Conservation (phyloP, 306 rosid genomes). For the Trifolium fragiferum region DNA sequence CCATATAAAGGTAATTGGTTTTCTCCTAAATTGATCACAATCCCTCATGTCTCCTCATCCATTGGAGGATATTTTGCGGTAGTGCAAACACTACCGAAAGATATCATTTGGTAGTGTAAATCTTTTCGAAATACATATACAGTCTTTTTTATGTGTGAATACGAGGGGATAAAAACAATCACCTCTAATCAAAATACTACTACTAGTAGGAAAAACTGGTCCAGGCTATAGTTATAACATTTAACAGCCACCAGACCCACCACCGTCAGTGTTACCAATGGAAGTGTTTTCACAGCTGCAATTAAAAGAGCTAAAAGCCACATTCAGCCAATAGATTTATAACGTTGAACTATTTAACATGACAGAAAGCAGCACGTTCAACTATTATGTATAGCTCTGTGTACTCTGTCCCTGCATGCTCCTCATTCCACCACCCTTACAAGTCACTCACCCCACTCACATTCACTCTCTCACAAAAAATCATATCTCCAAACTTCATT, state of each 20-base stretch:
- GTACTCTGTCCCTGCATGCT: constrained; percentile 11
- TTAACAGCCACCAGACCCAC: background rate
- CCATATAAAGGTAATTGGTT: too few relatives aligned
- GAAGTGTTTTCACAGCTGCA: background rate
- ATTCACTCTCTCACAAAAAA: constrained; percentile 27
- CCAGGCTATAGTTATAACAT: background rate
- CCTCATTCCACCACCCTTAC: background rate
- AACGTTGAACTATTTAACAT: constrained; percentile 41
- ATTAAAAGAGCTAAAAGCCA: background rate
- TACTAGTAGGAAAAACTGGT: background rate
- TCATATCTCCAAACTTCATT: background rate
- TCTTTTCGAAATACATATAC: too few relatives aligned
- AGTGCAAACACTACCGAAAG: too few relatives aligned
- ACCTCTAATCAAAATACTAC: too few relatives aligned
- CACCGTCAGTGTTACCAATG: background rate
- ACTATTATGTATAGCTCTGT: background rate
- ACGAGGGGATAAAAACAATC: too few relatives aligned
- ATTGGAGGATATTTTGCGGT: too few relatives aligned
- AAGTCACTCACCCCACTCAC: constrained; percentile 24
- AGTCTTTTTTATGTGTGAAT: too few relatives aligned
- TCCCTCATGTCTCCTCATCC: too few relatives aligned
- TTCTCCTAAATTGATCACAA: too few relatives aligned
- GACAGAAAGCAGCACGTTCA: background rate
- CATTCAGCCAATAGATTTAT: background rate
- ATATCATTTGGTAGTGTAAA: too few relatives aligned